Evolutionary conservation across 352 stramenopile species (phyloP), one percentile per base, ranked within the genome.

Genomic region (Phytopythium helicoides): DNA sequence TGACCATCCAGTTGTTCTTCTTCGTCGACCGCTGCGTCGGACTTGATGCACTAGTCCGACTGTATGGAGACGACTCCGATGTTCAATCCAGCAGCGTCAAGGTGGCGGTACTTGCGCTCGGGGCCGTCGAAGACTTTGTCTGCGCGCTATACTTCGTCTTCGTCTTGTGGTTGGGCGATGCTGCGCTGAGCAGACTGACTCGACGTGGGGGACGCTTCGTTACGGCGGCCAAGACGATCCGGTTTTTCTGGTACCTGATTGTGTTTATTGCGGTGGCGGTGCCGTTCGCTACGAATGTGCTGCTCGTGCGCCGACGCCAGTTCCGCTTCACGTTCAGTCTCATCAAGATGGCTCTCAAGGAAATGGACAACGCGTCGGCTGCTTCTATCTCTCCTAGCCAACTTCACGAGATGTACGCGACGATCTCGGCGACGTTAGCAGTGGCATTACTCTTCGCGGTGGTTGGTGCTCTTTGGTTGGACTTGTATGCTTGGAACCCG

Each of bases 331-430:
- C n/a, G n/a, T n/a, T n/a, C n/a, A n/a, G n/a, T n/a, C n/a, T n/a
- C 12, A 55, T 68, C 28, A 57, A 61, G n/a, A 68, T 72, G 63
- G 63, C 63, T 37, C 66, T 72, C 42, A 58, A 68, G 40, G 63
- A 72, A 47, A 54, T 55, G 16, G 56, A 47, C 25, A 61, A 57
- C 23, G 54, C 59, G 6, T 41, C 55, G 4, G 63, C 63, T 3
- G 55, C 52, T 3, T 50, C 63, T 35, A 62, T 72, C 26, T 62
- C 63, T 2, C 50, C 36, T 4, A 38, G 53, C 0, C 54, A 72
- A n/a, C 26, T 68, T 3, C 40, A 44, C n/a, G 52, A 62, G 23
- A 58, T 47, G 0, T 70, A 70, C 40, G 16, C 48, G 8, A 70
- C 47, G 12, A 39, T 51, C 3, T 9, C 34, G 1, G 31, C 54